Evolutionary conservation across 495 filamentous ascomycete species (phyloP).

Genomic region (Chaetomium tenue): DNA sequence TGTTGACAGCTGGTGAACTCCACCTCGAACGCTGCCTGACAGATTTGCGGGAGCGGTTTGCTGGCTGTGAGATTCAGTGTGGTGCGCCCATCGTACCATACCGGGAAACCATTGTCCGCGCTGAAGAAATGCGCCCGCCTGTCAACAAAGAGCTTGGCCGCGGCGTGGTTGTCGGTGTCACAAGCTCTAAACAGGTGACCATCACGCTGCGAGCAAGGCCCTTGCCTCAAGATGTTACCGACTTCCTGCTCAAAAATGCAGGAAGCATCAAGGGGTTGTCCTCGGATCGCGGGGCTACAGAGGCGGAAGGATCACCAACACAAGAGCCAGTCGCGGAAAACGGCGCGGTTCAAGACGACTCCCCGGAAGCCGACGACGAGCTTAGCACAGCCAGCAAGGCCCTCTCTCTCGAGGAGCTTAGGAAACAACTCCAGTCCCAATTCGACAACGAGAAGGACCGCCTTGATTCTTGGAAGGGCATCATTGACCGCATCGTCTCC

Average conservation of each 20-base stretch:
- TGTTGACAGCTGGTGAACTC: slow-evolving; percentile 89
- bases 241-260: slow-evolving; percentile 78
- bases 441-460: slow-evolving; percentile 65
- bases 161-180: slow-evolving; percentile 70
- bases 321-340: slow-evolving; percentile 40
- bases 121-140: slow-evolving; percentile 85
- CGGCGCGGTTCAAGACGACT: slow-evolving; percentile 30
- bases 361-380: slow-evolving; percentile 48
- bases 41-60: slow-evolving; percentile 89
- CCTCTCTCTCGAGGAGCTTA: slow-evolving; percentile 72
- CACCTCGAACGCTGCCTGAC: slow-evolving; percentile 94
- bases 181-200: slow-evolving; percentile 80
- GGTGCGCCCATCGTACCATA: slow-evolving; percentile 95
- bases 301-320: slow-evolving; percentile 28
- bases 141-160: slow-evolving; percentile 85
- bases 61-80: slow-evolving; percentile 90
- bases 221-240: slow-evolving; percentile 72
- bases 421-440: slow-evolving; percentile 61
- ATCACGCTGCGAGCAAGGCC: slow-evolving; percentile 77
- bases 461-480: slow-evolving; percentile 67
- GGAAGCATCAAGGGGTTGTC: slow-evolving; percentile 77
- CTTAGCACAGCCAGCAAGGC: slow-evolving; percentile 51
- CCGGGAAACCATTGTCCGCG: slow-evolving; percentile 83
- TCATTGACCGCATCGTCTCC: slow-evolving; percentile 77
- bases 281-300: slow-evolving; percentile 57